Percentiles rank a stretch among this genome's conserved stretches.
phyloP scores from a whole-genome alignment of 306 rosid genomes.

The Glycine soja region DNA sequence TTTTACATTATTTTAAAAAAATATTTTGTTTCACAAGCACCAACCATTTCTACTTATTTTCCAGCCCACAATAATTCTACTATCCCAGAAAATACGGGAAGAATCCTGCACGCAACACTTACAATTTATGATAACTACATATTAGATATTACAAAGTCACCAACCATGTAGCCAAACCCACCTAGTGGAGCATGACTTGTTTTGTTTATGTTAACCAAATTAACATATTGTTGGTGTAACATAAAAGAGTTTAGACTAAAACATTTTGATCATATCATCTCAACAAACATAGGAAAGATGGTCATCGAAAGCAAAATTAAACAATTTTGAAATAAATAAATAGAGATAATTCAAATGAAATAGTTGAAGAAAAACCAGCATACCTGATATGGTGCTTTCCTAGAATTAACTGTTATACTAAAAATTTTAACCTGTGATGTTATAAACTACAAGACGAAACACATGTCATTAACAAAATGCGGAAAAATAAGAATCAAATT shows the following conservation, averaged over 20 bases:
- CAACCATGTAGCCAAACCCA: slow-evolving; percentile 10
- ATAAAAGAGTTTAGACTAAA: background rate
- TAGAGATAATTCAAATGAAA: slow-evolving; percentile 27
- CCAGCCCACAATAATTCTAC: too few relatives aligned
- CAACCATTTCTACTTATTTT: too few relatives aligned
- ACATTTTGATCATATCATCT: background rate
- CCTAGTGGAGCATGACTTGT: background rate
- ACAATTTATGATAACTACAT: slow-evolving; percentile 40
- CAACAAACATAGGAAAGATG: slow-evolving; percentile 1
- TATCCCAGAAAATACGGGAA: slow-evolving; percentile 97
- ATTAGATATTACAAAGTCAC: slow-evolving; percentile 21
- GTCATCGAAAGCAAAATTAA: slow-evolving; percentile 7
- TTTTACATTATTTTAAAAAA: too few relatives aligned
- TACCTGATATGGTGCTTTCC: slow-evolving; percentile 90
- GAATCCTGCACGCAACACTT: slow-evolving; percentile 76
- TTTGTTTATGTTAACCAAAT: slow-evolving; percentile 7
- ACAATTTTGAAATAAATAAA: background rate
- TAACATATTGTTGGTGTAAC: background rate
- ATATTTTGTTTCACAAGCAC: too few relatives aligned
- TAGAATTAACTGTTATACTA: slow-evolving; percentile 93
- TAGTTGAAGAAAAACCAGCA: slow-evolving; percentile 14
- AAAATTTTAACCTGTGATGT: too few relatives aligned
- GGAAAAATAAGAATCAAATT: too few relatives aligned
- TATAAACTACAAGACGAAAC: too few relatives aligned
- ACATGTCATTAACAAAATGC: too few relatives aligned